A percentile compares a stretch with the other conserved stretches of the same genome.
These are phyloP conservation scores for Sporothrix variecibatus DNA, from an alignment of 2,329 filamentous ascomycete genomes.

Conservation along the genomic window DNA sequence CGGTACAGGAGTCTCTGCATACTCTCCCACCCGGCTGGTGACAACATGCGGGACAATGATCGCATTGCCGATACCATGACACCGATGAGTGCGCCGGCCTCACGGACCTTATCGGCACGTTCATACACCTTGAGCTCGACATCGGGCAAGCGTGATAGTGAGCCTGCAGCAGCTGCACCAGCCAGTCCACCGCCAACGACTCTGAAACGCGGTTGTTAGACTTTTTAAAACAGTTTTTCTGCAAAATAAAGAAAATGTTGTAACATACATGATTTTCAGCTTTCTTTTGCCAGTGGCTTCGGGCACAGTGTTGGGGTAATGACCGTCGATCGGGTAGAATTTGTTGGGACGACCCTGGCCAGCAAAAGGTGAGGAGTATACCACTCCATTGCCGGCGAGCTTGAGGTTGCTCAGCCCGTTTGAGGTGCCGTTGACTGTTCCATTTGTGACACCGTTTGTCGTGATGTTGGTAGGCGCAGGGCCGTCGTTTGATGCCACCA, in stretches of 20 bases:
- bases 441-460: not conserved
- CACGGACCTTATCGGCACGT: conserved; percentile 15
- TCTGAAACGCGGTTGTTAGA: not conserved
- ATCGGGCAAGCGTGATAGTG: conserved; percentile 23
- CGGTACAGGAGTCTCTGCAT: conserved; percentile 26
- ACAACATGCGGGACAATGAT: conserved; percentile 24
- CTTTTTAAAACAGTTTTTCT: no score
- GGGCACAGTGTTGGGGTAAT: not conserved
- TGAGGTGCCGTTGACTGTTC: not conserved
- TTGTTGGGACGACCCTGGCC: conserved; percentile 12
- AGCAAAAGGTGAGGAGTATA: conserved; percentile 9
- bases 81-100: conserved; percentile 24
- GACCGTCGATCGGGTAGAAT: conserved; percentile 10
- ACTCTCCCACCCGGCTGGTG: conserved; percentile 16
- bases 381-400: not conserved
- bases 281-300: not conserved
- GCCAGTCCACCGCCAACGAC: conserved; percentile 24
- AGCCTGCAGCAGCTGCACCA: conserved; percentile 16
- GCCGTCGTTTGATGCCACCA: conserved; percentile 8
- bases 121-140: conserved; percentile 21
- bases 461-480: not conserved
- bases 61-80: conserved; percentile 25
- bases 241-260: no score
- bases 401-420: not conserved
- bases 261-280: conserved; percentile 11